A percentile compares a stretch with the other conserved stretches of the same genome.
Evolutionary conservation across 352 stramenopile species (phyloP).

Genomic region (Plasmopara muralis): DNA sequence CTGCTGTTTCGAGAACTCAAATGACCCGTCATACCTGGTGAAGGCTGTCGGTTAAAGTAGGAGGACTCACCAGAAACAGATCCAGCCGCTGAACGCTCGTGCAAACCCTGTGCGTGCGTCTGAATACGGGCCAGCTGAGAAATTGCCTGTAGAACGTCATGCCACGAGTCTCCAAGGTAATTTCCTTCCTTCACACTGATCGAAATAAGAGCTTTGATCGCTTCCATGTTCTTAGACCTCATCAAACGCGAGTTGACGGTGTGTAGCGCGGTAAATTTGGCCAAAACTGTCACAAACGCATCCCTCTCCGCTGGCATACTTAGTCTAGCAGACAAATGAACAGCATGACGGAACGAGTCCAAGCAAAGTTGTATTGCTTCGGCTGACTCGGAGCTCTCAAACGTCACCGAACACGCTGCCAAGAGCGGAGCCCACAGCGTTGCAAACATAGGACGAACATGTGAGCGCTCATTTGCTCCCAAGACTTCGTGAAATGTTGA

Average conservation of each 20-base stretch:
- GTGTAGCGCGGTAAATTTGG: slow-evolving; percentile 95
- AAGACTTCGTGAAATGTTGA: slow-evolving; percentile 61
- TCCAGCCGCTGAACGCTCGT: slow-evolving; percentile 26
- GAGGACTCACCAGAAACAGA: slow-evolving; percentile 39
- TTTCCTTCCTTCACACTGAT: slow-evolving; percentile 97
- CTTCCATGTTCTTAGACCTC: slow-evolving; percentile 96
- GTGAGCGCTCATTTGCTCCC: slow-evolving; percentile 57
- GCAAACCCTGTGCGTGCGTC: slow-evolving; percentile 89
- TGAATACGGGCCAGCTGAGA: slow-evolving; percentile 96
- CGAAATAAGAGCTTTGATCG: slow-evolving; percentile 94
- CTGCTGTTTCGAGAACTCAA: slow-evolving; percentile 28
- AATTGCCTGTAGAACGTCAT: slow-evolving; percentile 94
- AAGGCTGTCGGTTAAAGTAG: slow-evolving; percentile 70
- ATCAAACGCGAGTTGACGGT: slow-evolving; percentile 89
- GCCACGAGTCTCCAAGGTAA: slow-evolving; percentile 96
- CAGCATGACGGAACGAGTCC: slow-evolving; percentile 93
- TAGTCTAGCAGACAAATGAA: slow-evolving; percentile 84
- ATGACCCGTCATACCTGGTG: slow-evolving; percentile 19
- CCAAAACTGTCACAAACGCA: slow-evolving; percentile 94
- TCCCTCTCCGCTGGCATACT: slow-evolving; percentile 91
- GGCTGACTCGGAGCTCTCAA: slow-evolving; percentile 91
- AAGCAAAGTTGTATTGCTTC: slow-evolving; percentile 92
- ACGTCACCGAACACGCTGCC: slow-evolving; percentile 94
- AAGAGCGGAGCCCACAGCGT: slow-evolving; percentile 97
- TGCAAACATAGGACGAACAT: slow-evolving; percentile 97